Evolutionary conservation across 345 rosid species (phyloP).

Genomic region (Hibiscus trionum): DNA sequence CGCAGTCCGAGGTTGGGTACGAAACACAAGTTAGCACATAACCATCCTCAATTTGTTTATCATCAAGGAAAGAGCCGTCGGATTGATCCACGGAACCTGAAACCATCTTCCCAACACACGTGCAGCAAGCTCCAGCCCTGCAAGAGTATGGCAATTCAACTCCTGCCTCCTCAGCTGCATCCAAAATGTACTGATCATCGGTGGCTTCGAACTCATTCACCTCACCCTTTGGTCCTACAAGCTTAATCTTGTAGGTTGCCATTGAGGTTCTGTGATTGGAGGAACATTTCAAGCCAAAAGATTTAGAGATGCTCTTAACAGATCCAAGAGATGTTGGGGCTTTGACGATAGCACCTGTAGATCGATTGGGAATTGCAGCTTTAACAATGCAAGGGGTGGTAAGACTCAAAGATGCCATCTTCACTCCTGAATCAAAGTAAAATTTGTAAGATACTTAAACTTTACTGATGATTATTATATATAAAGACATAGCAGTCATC

Average conservation of each 20-base stretch:
- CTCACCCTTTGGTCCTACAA: conserved; percentile 58
- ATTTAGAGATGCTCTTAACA: conserved; percentile 35
- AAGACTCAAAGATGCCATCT: conserved; percentile 44
- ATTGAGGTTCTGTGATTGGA: conserved; percentile 36
- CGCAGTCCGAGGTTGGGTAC: conserved; percentile 65
- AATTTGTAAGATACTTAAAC: background rate
- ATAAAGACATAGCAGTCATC: background rate
- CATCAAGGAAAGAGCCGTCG: conserved; percentile 80
- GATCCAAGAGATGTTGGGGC: conserved; percentile 40
- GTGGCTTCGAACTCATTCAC: conserved; percentile 57
- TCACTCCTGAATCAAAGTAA: conserved; percentile 16
- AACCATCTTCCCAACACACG: conserved; percentile 65
- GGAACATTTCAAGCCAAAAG: conserved; percentile 57
- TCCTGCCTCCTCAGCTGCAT: conserved; percentile 76
- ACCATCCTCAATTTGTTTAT: conserved; percentile 42
- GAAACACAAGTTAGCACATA: conserved; percentile 75
- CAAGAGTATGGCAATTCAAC: conserved; percentile 82
- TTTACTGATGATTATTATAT: background rate
- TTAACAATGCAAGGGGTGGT: conserved; percentile 41
- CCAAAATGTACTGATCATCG: conserved; percentile 63
- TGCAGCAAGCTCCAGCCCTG: conserved; percentile 90
- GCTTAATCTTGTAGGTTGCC: conserved; percentile 67
- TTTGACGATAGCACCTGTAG: conserved; percentile 18
- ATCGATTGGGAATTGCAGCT: conserved; percentile 30
- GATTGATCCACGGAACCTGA: conserved; percentile 70